Evolutionary conservation across 164 flowering plant species (phyloP), one percentile per base, ranked within the genome.

Genomic region (Amborella trichopoda): DNA sequence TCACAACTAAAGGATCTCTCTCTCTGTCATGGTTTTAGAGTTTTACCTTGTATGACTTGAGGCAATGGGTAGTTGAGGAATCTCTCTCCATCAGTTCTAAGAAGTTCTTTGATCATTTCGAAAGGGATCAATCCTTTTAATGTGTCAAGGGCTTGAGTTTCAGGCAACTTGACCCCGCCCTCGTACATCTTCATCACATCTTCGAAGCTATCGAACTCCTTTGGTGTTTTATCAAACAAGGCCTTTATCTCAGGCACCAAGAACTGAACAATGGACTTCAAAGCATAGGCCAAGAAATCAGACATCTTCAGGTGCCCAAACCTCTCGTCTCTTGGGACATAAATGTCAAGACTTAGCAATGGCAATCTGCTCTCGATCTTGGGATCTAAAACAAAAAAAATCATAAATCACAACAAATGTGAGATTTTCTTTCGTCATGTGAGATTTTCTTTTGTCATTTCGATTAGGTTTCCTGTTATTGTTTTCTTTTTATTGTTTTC

Each of bases 251-350:
- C 95, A 1, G 94, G 88, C 13, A 60, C 3, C 58, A 78, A 6
- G 13, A 86, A 54, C 47, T 91, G 96, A 24, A 64, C 70, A 9
- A 91, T 17, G 17, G 96, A 70, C 52, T 84, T 87, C 26, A 84
- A 27, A 27, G 76, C 74, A 55, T 75, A 76, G 11, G 76, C 96
- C 6, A 91, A 66, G 62, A 87, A 77, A 68, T 83, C 99, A 17
- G 93, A 78, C 54, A 91, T 56, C 66, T 84, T 91, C 40, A 87
- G 12, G 48, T 67, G 82, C 10, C 68, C 62, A 50, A 91, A 91
- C 38, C 78, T 64, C 62, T 91, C 99, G 51, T 91, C 96, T 50
- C 83, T 63, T 2, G 99, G 99, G 36, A 91, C 88, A 51, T 91
- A 91, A 23, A 87, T 68, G 70, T 84, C 62, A 32, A 91, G 61